These are phyloP conservation scores for Globisporangium nagaii DNA, from an alignment of 352 stramenopile species.

Conservation along the genomic window DNA sequence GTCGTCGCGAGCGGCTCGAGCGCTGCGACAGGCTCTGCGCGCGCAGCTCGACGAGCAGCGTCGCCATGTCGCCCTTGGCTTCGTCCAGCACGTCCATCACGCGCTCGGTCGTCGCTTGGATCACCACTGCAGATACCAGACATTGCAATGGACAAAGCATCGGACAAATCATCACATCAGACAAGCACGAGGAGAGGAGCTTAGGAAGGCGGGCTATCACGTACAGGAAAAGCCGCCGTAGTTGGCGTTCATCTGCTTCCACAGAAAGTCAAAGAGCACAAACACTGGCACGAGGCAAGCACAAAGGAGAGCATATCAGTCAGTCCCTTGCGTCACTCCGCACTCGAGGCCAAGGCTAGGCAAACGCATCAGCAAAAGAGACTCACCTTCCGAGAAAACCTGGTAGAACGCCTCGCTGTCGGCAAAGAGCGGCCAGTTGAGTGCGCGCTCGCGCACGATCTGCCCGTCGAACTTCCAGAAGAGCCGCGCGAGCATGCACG, in stretches of 20 bases:
- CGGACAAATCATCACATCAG: not conserved
- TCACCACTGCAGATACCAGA: constrained; percentile 54
- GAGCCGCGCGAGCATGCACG: constrained; percentile 69
- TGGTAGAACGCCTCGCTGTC: constrained; percentile 66
- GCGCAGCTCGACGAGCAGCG: constrained; percentile 53
- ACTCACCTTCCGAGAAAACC: constrained; percentile 59
- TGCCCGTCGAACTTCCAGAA: constrained; percentile 83
- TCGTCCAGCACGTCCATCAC: constrained; percentile 71
- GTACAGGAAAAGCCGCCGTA: constrained; percentile 80
- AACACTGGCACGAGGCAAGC: constrained; percentile 41
- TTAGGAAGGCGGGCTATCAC: not conserved
- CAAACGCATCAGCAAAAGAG: too few species aligned
- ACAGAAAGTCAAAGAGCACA: constrained; percentile 78
- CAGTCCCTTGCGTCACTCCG: too few species aligned
- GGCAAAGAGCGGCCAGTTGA: constrained; percentile 73
- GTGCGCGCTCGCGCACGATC: constrained; percentile 47
- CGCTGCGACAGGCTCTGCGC: constrained; percentile 40
- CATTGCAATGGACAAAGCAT: not conserved
- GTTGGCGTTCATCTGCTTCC: constrained; percentile 83
- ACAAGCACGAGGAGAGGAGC: not conserved
- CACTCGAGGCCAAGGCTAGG: too few species aligned
- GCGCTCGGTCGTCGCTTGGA: constrained; percentile 64
- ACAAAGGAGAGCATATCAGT: not conserved
- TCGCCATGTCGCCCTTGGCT: constrained; percentile 55
- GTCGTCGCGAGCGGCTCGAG: constrained; percentile 30